These are phyloP conservation scores for Neofusicoccum cordaticola DNA, from an alignment of 2,329 filamentous ascomycete genomes.

Conservation along the genomic window DNA sequence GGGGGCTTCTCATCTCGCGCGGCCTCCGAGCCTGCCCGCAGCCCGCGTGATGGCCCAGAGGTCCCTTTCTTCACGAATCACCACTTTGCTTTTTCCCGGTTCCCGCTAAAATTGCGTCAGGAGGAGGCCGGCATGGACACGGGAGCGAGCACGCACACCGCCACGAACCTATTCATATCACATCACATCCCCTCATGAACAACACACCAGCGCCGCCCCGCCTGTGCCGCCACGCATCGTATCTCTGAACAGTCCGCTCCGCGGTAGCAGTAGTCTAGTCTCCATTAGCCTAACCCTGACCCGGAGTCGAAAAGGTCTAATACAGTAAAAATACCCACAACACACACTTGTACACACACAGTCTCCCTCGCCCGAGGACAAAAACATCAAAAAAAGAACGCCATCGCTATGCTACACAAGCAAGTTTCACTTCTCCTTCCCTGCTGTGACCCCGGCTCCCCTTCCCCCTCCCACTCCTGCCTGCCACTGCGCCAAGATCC, in stretches of 20 bases:
- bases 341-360: neutral
- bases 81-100: neutral
- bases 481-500: conserved; percentile 25
- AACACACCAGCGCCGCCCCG: no score
- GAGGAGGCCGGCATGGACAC: neutral
- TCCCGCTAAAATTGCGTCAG: neutral
- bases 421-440: conserved; percentile 7
- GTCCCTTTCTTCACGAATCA: no score
- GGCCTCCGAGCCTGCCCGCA: neutral
- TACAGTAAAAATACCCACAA: no score
- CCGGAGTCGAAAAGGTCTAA: neutral
- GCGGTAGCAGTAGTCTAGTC: no score
- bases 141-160: no score
- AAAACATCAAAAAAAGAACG: conserved; percentile 6
- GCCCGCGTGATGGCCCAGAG: neutral
- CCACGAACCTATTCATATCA: no score
- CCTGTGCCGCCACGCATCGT: no score
- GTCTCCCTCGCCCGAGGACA: neutral
- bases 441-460: conserved; percentile 23
- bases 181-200: no score
- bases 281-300: no score
- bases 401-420: conserved; percentile 16
- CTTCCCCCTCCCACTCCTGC: conserved; percentile 23
- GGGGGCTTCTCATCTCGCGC: neutral
- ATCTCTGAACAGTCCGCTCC: neutral